A percentile compares a stretch with the other conserved stretches of the same genome.
phyloP scores from a whole-genome alignment of 257 asterid genomes.

The Solanum acaule region DNA sequence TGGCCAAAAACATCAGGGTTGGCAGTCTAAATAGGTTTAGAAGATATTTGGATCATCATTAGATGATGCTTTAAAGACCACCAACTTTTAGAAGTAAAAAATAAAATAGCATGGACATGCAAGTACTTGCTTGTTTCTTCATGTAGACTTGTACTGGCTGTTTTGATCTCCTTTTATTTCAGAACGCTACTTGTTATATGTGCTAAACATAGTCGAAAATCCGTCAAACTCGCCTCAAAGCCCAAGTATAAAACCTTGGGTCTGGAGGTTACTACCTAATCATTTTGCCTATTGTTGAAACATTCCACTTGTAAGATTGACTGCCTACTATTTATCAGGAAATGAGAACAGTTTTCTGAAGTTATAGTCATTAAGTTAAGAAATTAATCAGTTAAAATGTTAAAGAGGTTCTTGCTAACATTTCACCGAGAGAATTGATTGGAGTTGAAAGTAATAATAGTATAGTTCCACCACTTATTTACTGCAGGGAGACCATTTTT shows the following conservation, averaged over 20 bases:
- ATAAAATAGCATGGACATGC: not conserved
- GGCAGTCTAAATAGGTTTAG: not conserved
- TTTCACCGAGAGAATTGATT: not conserved
- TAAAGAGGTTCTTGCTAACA: not conserved
- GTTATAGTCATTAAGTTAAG: not conserved
- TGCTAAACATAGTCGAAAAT: not conserved
- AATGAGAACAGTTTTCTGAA: not conserved
- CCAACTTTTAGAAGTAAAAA: not conserved
- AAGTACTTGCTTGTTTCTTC: not conserved
- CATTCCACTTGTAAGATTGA: not conserved
- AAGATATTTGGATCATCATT: not conserved
- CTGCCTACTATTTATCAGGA: not conserved
- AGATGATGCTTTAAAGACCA: not conserved
- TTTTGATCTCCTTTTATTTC: not conserved
- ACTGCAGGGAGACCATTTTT: not conserved
- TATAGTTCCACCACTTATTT: not conserved
- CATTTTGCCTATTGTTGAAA: not conserved
- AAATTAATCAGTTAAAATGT: not conserved
- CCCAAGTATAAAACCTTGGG: not conserved
- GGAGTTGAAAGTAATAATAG: not conserved
- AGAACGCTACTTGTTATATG: not conserved
- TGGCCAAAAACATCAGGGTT: not conserved
- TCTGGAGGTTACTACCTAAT: not conserved
- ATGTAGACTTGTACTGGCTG: not conserved
- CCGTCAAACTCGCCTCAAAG: not conserved